Evolutionary conservation across 2,329 filamentous ascomycete genomes (phyloP).

Genomic region (Leptosphaerulina australis): DNA sequence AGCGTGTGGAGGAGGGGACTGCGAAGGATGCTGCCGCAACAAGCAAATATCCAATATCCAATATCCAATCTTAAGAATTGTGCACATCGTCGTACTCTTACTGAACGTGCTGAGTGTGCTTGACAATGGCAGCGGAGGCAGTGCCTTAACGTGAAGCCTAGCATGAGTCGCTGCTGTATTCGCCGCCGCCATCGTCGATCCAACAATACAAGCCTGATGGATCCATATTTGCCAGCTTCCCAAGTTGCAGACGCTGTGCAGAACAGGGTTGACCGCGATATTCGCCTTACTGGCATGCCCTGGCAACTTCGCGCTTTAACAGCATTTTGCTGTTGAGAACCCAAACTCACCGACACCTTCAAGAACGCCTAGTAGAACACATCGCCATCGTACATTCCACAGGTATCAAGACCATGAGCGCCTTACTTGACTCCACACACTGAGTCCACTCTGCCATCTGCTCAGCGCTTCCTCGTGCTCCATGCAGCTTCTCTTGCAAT

Average conservation of each 20-base stretch:
- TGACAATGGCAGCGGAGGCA: not conserved
- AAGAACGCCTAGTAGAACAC: constrained; percentile 22
- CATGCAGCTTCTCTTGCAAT: constrained; percentile 25
- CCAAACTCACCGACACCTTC: constrained; percentile 40
- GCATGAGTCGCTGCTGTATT: constrained; percentile 12
- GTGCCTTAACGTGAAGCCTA: constrained; percentile 9
- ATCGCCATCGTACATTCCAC: constrained; percentile 24
- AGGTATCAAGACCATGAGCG: constrained; percentile 16
- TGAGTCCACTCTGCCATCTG: constrained; percentile 16
- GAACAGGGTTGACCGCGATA: constrained; percentile 17
- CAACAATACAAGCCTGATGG: constrained; percentile 25
- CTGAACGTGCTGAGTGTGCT: not conserved
- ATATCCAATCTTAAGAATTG: constrained; percentile 5
- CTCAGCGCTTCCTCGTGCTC: constrained; percentile 39
- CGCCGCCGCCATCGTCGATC: constrained; percentile 25
- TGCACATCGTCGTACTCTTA: not conserved
- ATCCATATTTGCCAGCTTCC: constrained; percentile 15
- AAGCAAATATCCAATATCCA: constrained; percentile 27
- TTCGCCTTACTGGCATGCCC: constrained; percentile 34
- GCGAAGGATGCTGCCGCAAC: constrained; percentile 25
- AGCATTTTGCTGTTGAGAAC: constrained; percentile 23
- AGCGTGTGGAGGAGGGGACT: constrained; percentile 28
- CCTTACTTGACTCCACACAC: constrained; percentile 34
- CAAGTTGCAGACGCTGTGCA: constrained; percentile 8
- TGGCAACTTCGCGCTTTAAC: constrained; percentile 23